Evolutionary conservation across 2,329 filamentous ascomycete genomes (phyloP), one percentile per base, ranked within the genome.

Genomic region (Pseudogymnoascus sp.): DNA sequence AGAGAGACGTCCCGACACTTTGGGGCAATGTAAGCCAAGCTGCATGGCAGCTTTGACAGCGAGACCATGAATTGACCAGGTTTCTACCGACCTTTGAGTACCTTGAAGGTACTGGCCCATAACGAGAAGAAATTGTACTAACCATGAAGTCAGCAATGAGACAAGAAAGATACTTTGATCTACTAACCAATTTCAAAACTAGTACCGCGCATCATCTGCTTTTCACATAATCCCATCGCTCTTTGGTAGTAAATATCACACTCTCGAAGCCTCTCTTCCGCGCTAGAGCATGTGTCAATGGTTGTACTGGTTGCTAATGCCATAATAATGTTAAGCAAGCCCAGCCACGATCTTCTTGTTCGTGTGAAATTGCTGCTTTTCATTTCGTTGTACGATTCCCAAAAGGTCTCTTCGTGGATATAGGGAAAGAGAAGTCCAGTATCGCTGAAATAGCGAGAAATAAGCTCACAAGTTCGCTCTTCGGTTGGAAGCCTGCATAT

Each of bases 1-100:
- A 0, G 75, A 67, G 43, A 79, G 78, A 0, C 69, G 64, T 5
- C 66, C 68, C 0, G 73, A 71, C 0, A 75, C 73, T 18, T 77
- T 69, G 2, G 69, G 69, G 0, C 78, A 81, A 63, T 84, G 81
- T 0, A 84, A 69, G 0, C 82, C 82, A 1, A 85, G 71, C 31
- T 81, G 78, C 25, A 81, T 71, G 0, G 81, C 81, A 0, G 78
- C 77, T 63, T 77, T 80, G 2, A 83, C 76, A 0, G 81, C 77
- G 0, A 84, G 72, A 0, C 82, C 81, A 64, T 84, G 82, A 0
- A 80, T 74, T 0, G 75, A 80, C 81, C 82, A 85, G 1, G 82
- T 78, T 61, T 83, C 77, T 1, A 82, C 73, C 0, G 81, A 82
- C 18, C 77, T 78, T 38, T 82, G 79, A 0, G 81, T 83, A 1